Percentiles rank a stretch among this genome's conserved stretches.
Conservation (phyloP, 768 basidiomycete genomes). For the Cystobasidiopsis lactophilus region DNA sequence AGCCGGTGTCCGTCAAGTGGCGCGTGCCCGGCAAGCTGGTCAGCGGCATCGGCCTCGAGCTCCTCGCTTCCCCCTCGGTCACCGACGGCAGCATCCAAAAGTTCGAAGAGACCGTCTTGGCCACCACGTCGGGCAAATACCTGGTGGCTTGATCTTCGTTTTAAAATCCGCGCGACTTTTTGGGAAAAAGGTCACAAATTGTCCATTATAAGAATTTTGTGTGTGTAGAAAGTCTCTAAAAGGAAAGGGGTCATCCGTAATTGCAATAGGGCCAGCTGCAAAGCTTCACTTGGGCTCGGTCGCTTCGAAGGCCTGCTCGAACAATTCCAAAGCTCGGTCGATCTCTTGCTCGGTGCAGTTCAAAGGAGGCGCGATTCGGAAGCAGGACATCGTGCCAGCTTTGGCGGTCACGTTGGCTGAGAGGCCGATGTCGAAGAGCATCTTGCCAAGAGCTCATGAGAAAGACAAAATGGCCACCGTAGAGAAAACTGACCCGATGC, state of each 20-base stretch:
- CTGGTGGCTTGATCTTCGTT: too few relatives aligned
- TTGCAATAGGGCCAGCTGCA: too few relatives aligned
- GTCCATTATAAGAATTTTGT: too few relatives aligned
- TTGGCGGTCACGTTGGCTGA: constrained; percentile 6
- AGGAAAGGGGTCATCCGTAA: too few relatives aligned
- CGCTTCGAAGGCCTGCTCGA: constrained; percentile 1
- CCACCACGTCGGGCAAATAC: neutral
- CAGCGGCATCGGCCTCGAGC: constrained; percentile 23
- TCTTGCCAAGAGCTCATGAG: constrained; percentile 11
- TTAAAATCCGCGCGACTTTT: too few relatives aligned
- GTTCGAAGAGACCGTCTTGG: neutral
- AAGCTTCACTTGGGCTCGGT: too few relatives aligned
- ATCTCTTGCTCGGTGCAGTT: constrained; percentile 6
- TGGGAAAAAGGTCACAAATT: too few relatives aligned
- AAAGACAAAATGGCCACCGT: constrained; percentile 14
- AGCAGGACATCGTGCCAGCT: neutral
- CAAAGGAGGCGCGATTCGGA: constrained; percentile 6
- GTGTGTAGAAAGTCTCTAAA: too few relatives aligned
- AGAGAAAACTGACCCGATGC: constrained; percentile 18
- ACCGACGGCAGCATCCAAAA: constrained; percentile 9
- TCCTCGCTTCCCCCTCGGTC: constrained; percentile 3
- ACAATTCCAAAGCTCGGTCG: neutral
- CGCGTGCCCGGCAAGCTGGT: constrained; percentile 20
- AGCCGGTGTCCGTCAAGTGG: constrained; percentile 24
- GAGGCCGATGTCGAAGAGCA: constrained; percentile 4